These are phyloP conservation scores for Carallia pectinifolia DNA, from an alignment of 345 rosid species.

Conservation along the genomic window DNA sequence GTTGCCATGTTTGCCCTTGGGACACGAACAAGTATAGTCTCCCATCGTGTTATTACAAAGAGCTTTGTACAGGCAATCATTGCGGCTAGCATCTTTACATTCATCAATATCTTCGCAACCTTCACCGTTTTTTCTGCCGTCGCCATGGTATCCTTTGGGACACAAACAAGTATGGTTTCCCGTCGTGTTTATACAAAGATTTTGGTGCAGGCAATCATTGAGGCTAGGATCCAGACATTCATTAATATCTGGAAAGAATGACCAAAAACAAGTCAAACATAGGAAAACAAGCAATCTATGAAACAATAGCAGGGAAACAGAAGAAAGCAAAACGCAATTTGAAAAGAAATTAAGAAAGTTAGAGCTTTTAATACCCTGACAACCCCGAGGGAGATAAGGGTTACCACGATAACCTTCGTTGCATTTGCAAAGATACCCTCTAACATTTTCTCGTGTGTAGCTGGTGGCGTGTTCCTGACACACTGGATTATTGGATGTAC, in stretches of 20 bases:
- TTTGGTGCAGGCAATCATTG: background rate
- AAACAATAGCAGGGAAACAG: background rate
- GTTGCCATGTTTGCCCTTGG: too few species aligned
- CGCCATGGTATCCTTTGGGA: conserved; percentile 27
- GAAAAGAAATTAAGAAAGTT: background rate
- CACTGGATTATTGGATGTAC: background rate
- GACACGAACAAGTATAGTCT: too few species aligned
- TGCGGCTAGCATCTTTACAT: too few species aligned
- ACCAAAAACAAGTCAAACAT: background rate
- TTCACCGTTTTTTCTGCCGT: conserved; percentile 15
- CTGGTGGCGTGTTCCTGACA: background rate
- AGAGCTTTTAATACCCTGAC: background rate
- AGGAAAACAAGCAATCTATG: background rate
- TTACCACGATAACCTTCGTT: conserved; percentile 28
- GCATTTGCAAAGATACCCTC: conserved; percentile 33
- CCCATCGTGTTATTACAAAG: too few species aligned
- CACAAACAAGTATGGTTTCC: conserved; percentile 38
- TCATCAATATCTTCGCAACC: background rate
- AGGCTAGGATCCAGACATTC: conserved; percentile 17
- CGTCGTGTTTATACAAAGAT: background rate
- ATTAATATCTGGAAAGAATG: conserved; percentile 20
- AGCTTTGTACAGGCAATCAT: too few species aligned
- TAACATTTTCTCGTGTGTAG: background rate
- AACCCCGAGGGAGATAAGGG: conserved; percentile 22
- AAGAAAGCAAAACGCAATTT: background rate